Conservation (phyloP, 2,329 filamentous ascomycete species). For the Lachnellula hyalina region DNA sequence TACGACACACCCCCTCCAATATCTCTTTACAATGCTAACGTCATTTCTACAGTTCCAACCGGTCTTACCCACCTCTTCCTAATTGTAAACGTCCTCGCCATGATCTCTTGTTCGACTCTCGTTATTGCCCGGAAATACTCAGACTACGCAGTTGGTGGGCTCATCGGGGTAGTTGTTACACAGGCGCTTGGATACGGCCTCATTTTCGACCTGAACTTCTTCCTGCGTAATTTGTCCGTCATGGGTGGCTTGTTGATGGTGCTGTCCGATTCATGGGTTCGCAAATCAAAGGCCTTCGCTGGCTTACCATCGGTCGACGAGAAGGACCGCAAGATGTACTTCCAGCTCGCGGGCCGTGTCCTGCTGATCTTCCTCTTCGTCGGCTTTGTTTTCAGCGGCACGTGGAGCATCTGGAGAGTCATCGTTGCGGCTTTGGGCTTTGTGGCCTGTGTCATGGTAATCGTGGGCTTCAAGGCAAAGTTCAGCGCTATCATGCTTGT, state of each 20-base stretch:
- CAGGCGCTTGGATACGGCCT: slow-evolving; percentile 96
- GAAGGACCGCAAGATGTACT: slow-evolving; percentile 99
- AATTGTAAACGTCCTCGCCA: slow-evolving; percentile 81
- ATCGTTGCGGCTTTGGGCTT: slow-evolving; percentile 79
- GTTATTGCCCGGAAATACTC: slow-evolving; percentile 92
- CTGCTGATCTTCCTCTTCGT: slow-evolving; percentile 96
- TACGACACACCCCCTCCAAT: slow-evolving; percentile 39
- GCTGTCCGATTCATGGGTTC: slow-evolving; percentile 93
- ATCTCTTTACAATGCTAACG: slow-evolving; percentile 10
- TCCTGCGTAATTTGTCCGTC: slow-evolving; percentile 96
- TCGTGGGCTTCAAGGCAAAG: slow-evolving; percentile 99
- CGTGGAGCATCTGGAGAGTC: slow-evolving; percentile 87
- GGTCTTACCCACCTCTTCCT: slow-evolving; percentile 93
- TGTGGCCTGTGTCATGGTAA: slow-evolving; percentile 94
- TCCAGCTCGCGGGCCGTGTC: slow-evolving; percentile 93
- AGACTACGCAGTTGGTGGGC: slow-evolving; percentile 84
- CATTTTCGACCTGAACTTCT: slow-evolving; percentile 99
- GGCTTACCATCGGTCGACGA: slow-evolving; percentile 91
- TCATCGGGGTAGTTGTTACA: slow-evolving; percentile 84
- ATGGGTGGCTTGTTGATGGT: slow-evolving; percentile 98
- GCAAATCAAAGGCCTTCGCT: slow-evolving; percentile 94
- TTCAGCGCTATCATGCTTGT: slow-evolving; percentile 95
- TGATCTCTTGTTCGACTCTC: slow-evolving; percentile 74
- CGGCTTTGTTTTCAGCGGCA: slow-evolving; percentile 91
- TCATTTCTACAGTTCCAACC: slow-evolving; percentile 60